Evolutionary conservation across 257 asterid species (phyloP).

Genomic region (Capsicum rhomboideum): DNA sequence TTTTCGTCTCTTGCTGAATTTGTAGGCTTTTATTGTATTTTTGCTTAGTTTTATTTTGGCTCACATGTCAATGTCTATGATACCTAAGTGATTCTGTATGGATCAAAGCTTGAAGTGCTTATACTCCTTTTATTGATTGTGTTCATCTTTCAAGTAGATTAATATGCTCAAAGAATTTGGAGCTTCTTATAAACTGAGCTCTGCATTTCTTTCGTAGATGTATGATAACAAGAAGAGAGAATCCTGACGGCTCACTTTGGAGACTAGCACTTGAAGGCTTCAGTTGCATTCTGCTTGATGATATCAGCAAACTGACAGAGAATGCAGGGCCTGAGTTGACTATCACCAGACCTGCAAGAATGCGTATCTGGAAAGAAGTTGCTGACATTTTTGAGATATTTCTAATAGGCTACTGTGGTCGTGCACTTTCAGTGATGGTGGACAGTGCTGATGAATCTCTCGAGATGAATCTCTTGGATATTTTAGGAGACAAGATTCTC

Average conservation of each 20-base stretch:
- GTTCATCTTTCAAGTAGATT: not conserved
- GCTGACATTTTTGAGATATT: conserved; percentile 89
- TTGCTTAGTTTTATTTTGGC: not conserved
- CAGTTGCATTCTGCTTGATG: conserved; percentile 57
- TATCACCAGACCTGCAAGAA: conserved; percentile 47
- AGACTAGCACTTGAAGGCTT: conserved; percentile 87
- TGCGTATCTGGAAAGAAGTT: conserved; percentile 86
- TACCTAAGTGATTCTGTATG: not conserved
- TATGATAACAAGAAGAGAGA: conserved; percentile 94
- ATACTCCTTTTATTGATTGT: not conserved
- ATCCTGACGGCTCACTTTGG: conserved; percentile 94
- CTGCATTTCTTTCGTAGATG: conserved; percentile 43
- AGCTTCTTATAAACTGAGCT: conserved; percentile 4
- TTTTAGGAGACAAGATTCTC: conserved; percentile 76
- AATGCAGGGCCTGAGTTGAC: conserved; percentile 24
- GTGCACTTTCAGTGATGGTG: conserved; percentile 55
- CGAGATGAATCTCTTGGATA: conserved; percentile 76
- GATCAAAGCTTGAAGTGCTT: not conserved
- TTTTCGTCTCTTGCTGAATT: not conserved
- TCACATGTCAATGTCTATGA: not conserved
- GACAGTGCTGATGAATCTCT: conserved; percentile 68
- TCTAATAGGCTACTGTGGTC: conserved; percentile 93
- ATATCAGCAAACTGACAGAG: conserved; percentile 35
- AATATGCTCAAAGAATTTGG: not conserved
- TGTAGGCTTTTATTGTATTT: not conserved